Conservation (phyloP, 106 monocot genomes). For the Apostasia ramifera region DNA sequence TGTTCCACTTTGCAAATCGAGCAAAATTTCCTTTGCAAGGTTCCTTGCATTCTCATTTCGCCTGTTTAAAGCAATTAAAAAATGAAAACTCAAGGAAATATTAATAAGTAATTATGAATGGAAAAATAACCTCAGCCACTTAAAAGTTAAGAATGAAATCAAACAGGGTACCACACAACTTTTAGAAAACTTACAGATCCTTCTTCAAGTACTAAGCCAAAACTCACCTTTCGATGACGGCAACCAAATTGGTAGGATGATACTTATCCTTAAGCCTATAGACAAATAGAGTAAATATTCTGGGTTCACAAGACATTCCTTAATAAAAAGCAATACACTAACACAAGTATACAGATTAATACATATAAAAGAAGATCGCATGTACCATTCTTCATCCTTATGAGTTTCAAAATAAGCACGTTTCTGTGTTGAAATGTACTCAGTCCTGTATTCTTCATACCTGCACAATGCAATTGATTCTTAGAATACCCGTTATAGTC, state of each 20-base stretch:
- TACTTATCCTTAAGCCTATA: constrained; percentile 96
- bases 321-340: background rate
- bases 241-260: constrained; percentile 91
- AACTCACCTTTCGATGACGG: constrained; percentile 92
- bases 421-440: constrained; percentile 97
- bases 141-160: background rate
- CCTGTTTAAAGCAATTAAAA: constrained; percentile 28
- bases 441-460: constrained; percentile 88
- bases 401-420: constrained; percentile 90
- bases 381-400: constrained; percentile 95
- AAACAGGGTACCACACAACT: background rate
- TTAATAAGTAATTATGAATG: background rate
- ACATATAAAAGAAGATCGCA: background rate
- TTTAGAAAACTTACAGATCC: background rate
- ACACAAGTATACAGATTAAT: background rate
- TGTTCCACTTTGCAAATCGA: constrained; percentile 81
- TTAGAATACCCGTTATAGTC: too few species aligned
- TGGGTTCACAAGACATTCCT: background rate
- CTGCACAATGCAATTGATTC: constrained; percentile 14
- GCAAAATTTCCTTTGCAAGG: constrained; percentile 75
- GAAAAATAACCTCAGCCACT: too few species aligned
- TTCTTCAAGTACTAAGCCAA: background rate
- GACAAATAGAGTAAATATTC: constrained; percentile 1
- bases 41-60: constrained; percentile 62
- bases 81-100: background rate